Conservation (phyloP, 176 grass and related monocot species). For the Carex myosuroides region DNA sequence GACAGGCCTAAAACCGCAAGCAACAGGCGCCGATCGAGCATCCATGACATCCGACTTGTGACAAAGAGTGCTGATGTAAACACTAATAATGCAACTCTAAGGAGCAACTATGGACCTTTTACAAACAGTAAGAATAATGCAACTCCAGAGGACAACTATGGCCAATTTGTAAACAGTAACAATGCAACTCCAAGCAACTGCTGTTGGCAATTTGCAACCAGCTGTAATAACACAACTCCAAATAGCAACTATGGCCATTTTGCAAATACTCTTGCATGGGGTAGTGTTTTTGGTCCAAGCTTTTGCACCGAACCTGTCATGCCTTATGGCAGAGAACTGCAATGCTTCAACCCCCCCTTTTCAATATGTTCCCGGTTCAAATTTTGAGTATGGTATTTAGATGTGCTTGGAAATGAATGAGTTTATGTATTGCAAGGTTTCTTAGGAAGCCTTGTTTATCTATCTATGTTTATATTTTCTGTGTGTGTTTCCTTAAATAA, state of each 20-base stretch:
- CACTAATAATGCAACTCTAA: not conserved
- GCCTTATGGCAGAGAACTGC: not conserved
- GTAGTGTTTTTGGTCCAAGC: not conserved
- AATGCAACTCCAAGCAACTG: not conserved
- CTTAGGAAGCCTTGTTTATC: not conserved
- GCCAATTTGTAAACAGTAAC: not conserved
- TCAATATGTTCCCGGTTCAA: not conserved
- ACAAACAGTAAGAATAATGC: not conserved
- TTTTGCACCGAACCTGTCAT: not conserved
- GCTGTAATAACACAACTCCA: not conserved
- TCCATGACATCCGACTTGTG: conserved; percentile 25
- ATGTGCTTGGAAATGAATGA: not conserved
- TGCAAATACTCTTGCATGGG: not conserved
- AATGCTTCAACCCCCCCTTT: not conserved
- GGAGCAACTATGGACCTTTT: not conserved
- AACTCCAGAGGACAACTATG: not conserved
- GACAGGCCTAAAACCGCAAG: not conserved
- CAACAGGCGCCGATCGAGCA: conserved; percentile 15
- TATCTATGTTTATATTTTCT: not conserved
- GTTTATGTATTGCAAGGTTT: not conserved
- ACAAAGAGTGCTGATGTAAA: not conserved
- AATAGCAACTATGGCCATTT: not conserved
- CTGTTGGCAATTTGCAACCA: not conserved
- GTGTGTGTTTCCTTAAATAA: not conserved
- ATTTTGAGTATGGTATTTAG: not conserved